Percentiles rank a stretch among this genome's conserved stretches.
These are phyloP conservation scores for Arthrobotrys entomopaga DNA, from an alignment of 2,329 filamentous ascomycete genomes.

Conservation along the genomic window DNA sequence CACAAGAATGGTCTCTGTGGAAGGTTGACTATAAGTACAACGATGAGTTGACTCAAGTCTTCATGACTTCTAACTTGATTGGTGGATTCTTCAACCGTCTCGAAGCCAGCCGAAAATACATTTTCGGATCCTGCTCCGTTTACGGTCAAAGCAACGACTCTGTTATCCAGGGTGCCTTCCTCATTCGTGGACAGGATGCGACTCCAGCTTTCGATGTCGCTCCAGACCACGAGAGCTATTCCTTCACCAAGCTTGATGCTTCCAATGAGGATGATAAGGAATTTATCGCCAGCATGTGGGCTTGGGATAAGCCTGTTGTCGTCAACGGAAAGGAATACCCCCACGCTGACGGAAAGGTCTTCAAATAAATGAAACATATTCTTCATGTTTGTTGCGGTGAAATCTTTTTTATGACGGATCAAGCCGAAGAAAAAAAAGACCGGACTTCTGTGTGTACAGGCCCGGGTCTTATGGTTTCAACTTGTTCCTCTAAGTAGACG, in stretches of 20 bases:
- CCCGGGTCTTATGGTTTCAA: too few relatives aligned
- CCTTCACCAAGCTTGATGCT: constrained; percentile 95
- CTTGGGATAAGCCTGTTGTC: constrained; percentile 85
- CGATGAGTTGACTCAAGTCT: constrained; percentile 93
- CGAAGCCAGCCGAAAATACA: constrained; percentile 96
- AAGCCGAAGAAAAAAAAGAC: too few relatives aligned
- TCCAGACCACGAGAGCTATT: constrained; percentile 96
- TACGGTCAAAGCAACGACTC: constrained; percentile 90
- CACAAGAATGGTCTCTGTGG: constrained; percentile 96
- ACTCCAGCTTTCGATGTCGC: constrained; percentile 89
- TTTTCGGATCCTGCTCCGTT: constrained; percentile 90
- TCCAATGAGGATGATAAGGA: constrained; percentile 83
- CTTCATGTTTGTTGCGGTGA: too few relatives aligned
- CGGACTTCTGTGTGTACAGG: too few relatives aligned
- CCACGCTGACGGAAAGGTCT: constrained; percentile 94
- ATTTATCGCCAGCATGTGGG: constrained; percentile 87
- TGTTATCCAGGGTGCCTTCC: constrained; percentile 89
- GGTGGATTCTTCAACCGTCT: constrained; percentile 98
- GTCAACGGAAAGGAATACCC: constrained; percentile 88
- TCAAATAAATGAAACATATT: constrained; percentile 77
- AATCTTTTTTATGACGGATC: too few relatives aligned
- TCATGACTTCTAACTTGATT: constrained; percentile 99
- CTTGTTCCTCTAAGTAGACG: not conserved
- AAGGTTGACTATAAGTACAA: constrained; percentile 98
- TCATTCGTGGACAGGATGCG: constrained; percentile 91